phyloP scores from a whole-genome alignment of 129 eudicot species.

The Flaveria robusta region DNA sequence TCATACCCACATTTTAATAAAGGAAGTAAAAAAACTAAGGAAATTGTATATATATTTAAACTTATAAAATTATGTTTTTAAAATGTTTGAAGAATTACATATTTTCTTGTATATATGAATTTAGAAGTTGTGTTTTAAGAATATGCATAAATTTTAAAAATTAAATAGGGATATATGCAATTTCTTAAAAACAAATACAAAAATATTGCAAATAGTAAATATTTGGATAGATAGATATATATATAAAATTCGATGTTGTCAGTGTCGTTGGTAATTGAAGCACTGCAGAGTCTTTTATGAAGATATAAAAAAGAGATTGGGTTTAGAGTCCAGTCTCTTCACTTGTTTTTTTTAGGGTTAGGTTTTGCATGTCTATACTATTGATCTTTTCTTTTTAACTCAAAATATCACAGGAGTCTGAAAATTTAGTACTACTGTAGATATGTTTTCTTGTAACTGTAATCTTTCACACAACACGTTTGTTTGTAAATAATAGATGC shows the following conservation, averaged over 20 bases:
- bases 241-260: conserved; percentile 25
- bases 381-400: background rate
- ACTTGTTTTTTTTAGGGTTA: conserved; percentile 37
- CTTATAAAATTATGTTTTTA: too few species aligned
- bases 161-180: too few species aligned
- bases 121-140: too few species aligned
- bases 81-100: too few species aligned
- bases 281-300: conserved; percentile 35
- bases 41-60: too few species aligned
- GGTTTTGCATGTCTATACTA: conserved; percentile 32
- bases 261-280: conserved; percentile 43
- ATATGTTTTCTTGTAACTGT: background rate
- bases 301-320: conserved; percentile 39
- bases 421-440: background rate
- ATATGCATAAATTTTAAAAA: too few species aligned
- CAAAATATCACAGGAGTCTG: background rate
- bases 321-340: conserved; percentile 44
- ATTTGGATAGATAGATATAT: too few species aligned
- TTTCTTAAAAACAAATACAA: too few species aligned
- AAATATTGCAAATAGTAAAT: too few species aligned
- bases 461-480: background rate
- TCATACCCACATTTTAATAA: too few species aligned
- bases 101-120: too few species aligned
- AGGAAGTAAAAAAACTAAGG: too few species aligned
- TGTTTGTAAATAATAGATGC: background rate